Percentiles rank a stretch among this genome's conserved stretches.
Conservation (phyloP, 768 basidiomycete genomes). For the Sporobolomyces roseus region DNA sequence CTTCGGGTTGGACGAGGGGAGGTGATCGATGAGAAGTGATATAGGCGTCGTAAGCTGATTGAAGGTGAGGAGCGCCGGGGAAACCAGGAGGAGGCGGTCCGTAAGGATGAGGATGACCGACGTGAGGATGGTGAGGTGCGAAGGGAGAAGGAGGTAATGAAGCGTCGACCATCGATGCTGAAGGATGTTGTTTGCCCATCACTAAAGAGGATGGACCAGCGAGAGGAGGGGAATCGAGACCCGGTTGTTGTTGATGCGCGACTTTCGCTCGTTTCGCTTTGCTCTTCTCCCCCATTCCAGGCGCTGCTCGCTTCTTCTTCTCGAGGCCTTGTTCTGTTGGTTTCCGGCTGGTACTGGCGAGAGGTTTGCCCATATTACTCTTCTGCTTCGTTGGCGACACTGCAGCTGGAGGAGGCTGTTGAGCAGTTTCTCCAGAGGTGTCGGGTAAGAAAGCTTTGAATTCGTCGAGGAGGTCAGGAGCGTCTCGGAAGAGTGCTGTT, state of each 20-base stretch:
- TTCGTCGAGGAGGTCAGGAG: slow-evolving; percentile 42
- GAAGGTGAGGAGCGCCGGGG: slow-evolving; percentile 39
- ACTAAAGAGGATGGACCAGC: not conserved
- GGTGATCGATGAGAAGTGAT: slow-evolving; percentile 31
- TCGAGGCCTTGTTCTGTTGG: not conserved
- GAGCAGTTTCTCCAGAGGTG: slow-evolving; percentile 30
- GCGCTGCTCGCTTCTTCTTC: slow-evolving; percentile 42
- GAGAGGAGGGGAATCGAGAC: slow-evolving; percentile 35
- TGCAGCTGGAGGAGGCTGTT: not conserved
- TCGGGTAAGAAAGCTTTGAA: slow-evolving; percentile 44
- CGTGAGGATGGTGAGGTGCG: slow-evolving; percentile 9
- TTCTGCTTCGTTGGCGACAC: not conserved
- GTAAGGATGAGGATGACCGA: slow-evolving; percentile 16
- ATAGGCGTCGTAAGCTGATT: slow-evolving; percentile 41
- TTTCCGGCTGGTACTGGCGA: not conserved
- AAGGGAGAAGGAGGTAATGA: slow-evolving; percentile 22
- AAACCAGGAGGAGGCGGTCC: slow-evolving; percentile 33
- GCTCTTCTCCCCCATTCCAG: slow-evolving; percentile 37
- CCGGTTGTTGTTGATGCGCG: slow-evolving; percentile 9
- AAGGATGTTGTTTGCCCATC: not conserved
- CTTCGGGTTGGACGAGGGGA: slow-evolving; percentile 54
- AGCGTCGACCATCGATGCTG: not conserved
- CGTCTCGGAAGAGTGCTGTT: slow-evolving; percentile 40
- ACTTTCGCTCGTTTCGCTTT: slow-evolving; percentile 42
- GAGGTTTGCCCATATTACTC: not conserved